A percentile compares a stretch with the other conserved stretches of the same genome.
Conservation (phyloP, 2,329 filamentous ascomycete species). For the Fusarium sp. region DNA sequence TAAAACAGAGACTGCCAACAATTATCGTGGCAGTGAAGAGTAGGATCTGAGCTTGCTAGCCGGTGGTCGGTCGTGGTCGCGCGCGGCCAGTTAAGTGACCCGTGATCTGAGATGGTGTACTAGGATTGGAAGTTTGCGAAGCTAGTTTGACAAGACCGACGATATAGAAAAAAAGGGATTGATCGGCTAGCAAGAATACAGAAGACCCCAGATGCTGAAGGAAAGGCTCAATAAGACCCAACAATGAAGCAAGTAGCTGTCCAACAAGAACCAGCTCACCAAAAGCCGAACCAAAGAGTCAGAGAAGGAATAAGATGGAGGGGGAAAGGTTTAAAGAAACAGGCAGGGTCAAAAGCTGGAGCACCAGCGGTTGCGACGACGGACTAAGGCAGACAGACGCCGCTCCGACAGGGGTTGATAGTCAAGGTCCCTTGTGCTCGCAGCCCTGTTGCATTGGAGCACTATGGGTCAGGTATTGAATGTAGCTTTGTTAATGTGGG, state of each 20-base stretch:
- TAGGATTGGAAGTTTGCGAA: conserved; percentile 25
- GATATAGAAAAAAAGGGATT: conserved; percentile 8
- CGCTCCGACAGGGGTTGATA: conserved; percentile 41
- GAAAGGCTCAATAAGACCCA: conserved; percentile 21
- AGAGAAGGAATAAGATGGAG: conserved; percentile 44
- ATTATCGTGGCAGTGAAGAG: conserved; percentile 17
- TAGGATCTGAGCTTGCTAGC: conserved; percentile 17
- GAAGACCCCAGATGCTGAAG: conserved; percentile 11
- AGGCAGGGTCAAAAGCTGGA: conserved; percentile 41
- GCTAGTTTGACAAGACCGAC: conserved; percentile 23
- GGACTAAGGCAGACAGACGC: conserved; percentile 44
- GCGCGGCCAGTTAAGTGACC: conserved; percentile 39
- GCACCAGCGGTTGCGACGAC: conserved; percentile 44
- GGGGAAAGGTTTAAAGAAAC: conserved; percentile 50
- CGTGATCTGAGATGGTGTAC: conserved; percentile 21
- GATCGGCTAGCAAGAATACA: conserved; percentile 3
- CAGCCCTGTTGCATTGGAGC: conserved; percentile 39
- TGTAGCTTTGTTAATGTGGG: conserved; percentile 24
- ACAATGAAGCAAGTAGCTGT: conserved; percentile 30
- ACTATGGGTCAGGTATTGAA: conserved; percentile 29
- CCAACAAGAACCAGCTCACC: conserved; percentile 36
- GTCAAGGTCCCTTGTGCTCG: conserved; percentile 39
- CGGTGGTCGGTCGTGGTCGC: conserved; percentile 27
- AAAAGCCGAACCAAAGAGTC: conserved; percentile 31
- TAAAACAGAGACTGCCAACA: conserved; percentile 9